A percentile compares a stretch with the other conserved stretches of the same genome.
These are phyloP conservation scores for Trypanosoma platydactyli DNA, from an alignment of 208 protist genomes.

Conservation along the genomic window DNA sequence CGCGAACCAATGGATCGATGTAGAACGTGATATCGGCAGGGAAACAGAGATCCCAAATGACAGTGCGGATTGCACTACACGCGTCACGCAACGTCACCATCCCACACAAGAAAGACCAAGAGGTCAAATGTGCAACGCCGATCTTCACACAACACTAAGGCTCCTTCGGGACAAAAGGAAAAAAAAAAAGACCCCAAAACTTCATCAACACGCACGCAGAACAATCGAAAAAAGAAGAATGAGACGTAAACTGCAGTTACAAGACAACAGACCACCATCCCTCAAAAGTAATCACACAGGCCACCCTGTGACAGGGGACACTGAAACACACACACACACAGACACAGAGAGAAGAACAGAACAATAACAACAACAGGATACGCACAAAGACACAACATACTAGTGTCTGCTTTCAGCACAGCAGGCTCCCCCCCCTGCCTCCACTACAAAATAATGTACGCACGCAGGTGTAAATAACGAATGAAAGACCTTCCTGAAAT, in stretches of 20 bases:
- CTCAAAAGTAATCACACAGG: too few species aligned
- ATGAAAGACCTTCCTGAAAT: too few species aligned
- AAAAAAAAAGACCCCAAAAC: constrained; percentile 9
- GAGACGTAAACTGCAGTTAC: too few species aligned
- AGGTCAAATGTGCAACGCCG: too few species aligned
- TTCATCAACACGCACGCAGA: constrained; percentile 6
- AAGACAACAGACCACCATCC: too few species aligned
- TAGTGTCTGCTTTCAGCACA: too few species aligned
- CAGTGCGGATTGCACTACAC: constrained; percentile 34
- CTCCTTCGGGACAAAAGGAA: constrained; percentile 1
- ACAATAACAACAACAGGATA: constrained; percentile 17
- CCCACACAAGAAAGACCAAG: background rate
- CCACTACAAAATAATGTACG: too few species aligned
- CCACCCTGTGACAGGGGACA: too few species aligned
- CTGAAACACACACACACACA: too few species aligned
- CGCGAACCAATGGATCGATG: constrained; percentile 58
- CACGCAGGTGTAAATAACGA: too few species aligned
- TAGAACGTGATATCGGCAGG: constrained; percentile 74
- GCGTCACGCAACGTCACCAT: constrained; percentile 2
- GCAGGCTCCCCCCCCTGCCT: background rate
- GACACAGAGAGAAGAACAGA: background rate
- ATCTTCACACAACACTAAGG: too few species aligned
- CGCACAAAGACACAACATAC: constrained; percentile 10
- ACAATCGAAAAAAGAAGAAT: constrained; percentile 18
- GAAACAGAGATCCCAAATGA: constrained; percentile 69